Evolutionary conservation across 345 rosid genomes (phyloP).

Genomic region (Mangifera indica): DNA sequence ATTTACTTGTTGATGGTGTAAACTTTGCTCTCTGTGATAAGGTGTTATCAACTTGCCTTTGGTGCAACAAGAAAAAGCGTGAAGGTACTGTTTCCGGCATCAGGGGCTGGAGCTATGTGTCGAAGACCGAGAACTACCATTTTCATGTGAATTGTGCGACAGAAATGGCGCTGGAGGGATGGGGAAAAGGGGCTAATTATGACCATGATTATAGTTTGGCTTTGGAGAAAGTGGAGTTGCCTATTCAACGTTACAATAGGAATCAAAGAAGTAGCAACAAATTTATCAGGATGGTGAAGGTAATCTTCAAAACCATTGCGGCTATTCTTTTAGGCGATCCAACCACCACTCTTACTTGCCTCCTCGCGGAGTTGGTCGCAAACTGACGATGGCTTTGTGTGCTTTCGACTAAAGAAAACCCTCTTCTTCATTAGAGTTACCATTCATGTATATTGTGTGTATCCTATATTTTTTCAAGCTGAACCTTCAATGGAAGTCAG

Average conservation of each 20-base stretch:
- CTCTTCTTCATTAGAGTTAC: background rate
- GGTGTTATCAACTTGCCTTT: constrained; percentile 4
- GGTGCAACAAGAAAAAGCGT: constrained; percentile 11
- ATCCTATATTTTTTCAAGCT: no score
- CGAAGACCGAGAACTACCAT: background rate
- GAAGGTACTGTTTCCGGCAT: background rate
- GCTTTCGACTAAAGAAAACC: background rate
- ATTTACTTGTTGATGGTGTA: background rate
- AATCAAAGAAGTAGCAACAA: background rate
- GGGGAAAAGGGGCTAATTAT: background rate
- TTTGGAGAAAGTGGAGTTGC: constrained; percentile 11
- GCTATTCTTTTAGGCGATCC: constrained; percentile 15
- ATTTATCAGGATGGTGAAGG: background rate
- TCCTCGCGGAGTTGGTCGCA: background rate
- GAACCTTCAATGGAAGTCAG: no score
- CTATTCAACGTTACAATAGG: background rate
- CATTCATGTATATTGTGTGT: no score
- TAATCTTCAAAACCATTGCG: background rate
- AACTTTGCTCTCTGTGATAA: background rate
- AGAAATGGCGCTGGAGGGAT: background rate
- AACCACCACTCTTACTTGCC: background rate
- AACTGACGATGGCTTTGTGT: background rate
- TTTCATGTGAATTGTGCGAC: constrained; percentile 19
- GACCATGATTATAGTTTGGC: background rate
- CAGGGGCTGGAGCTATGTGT: constrained; percentile 24